Conservation (phyloP, 1,284 basidiomycete genomes). For the Inonotus obliquus region DNA sequence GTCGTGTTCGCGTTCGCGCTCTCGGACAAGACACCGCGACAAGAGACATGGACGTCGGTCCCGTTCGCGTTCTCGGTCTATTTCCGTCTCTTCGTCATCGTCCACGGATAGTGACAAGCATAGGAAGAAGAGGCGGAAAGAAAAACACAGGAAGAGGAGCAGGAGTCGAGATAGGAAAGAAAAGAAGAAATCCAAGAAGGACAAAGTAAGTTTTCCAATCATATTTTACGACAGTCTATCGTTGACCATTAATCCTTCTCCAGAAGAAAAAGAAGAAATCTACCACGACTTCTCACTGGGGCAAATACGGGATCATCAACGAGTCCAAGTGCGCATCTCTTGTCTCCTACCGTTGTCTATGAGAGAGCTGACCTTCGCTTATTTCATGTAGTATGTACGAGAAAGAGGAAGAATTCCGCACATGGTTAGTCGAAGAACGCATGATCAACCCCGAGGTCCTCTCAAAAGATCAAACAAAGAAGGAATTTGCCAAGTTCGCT, state of each 20-base stretch:
- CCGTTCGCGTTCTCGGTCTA: slow-evolving; percentile 16
- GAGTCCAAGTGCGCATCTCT: slow-evolving; percentile 69
- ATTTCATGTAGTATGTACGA: slow-evolving; percentile 69
- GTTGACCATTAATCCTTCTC: neutral
- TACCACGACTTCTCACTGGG: slow-evolving; percentile 69
- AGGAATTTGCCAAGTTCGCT: slow-evolving; percentile 72
- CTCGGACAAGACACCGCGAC: neutral
- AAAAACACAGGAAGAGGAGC: slow-evolving; percentile 37
- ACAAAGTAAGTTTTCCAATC: slow-evolving; percentile 30
- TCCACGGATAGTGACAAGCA: slow-evolving; percentile 35
- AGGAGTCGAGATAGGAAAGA: slow-evolving; percentile 51
- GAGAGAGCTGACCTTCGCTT: neutral
- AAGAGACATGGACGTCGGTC: slow-evolving; percentile 15
- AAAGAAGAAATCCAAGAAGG: slow-evolving; percentile 62
- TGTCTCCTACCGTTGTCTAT: neutral
- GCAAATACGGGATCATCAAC: slow-evolving; percentile 81
- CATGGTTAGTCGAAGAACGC: slow-evolving; percentile 87
- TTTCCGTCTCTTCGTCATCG: slow-evolving; percentile 18
- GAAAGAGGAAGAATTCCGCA: slow-evolving; percentile 79
- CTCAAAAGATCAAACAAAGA: slow-evolving; percentile 77
- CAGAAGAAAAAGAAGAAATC: slow-evolving; percentile 53
- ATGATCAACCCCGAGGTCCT: slow-evolving; percentile 84
- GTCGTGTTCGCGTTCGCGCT: slow-evolving; percentile 31
- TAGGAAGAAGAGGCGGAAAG: slow-evolving; percentile 34
- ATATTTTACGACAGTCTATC: neutral